These are phyloP conservation scores for Pezicula radicicola DNA, from an alignment of 2,329 filamentous ascomycete genomes.

Conservation along the genomic window DNA sequence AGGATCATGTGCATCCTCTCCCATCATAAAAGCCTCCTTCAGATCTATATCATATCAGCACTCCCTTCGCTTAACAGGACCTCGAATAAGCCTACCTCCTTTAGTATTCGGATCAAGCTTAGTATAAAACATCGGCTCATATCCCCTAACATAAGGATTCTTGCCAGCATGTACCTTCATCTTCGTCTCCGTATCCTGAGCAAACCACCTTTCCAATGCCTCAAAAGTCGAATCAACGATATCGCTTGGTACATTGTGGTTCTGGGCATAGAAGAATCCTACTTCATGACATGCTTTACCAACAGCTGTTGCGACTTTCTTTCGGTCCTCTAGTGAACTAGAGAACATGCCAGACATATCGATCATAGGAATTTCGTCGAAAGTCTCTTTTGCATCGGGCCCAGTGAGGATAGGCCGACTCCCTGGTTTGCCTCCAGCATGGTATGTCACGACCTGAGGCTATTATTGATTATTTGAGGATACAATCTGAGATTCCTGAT, in stretches of 20 bases:
- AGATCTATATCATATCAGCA: background rate
- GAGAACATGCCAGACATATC: constrained; percentile 34
- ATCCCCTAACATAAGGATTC: constrained; percentile 24
- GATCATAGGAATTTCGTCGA: constrained; percentile 36
- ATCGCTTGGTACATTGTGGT: constrained; percentile 21
- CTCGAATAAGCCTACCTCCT: constrained; percentile 19
- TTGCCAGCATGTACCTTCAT: constrained; percentile 31
- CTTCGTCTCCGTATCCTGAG: constrained; percentile 31
- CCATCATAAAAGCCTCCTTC: constrained; percentile 35
- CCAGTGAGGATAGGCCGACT: no score
- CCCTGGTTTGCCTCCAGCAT: no score
- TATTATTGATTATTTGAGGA: no score
- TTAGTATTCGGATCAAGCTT: constrained; percentile 13
- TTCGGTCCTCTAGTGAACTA: constrained; percentile 26
- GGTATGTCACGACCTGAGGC: no score
- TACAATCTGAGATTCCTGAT: no score
- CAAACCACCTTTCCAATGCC: constrained; percentile 1
- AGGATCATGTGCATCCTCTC: constrained; percentile 33
- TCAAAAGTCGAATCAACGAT: background rate
- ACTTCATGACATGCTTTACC: constrained; percentile 33
- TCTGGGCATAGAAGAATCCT: constrained; percentile 39
- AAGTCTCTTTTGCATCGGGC: no score
- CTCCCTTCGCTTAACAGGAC: no score
- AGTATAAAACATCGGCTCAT: background rate
- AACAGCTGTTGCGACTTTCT: constrained; percentile 31